Evolutionary conservation across 371 early-diverging fungal genomes (phyloP).

Genomic region (Circinella minor): DNA sequence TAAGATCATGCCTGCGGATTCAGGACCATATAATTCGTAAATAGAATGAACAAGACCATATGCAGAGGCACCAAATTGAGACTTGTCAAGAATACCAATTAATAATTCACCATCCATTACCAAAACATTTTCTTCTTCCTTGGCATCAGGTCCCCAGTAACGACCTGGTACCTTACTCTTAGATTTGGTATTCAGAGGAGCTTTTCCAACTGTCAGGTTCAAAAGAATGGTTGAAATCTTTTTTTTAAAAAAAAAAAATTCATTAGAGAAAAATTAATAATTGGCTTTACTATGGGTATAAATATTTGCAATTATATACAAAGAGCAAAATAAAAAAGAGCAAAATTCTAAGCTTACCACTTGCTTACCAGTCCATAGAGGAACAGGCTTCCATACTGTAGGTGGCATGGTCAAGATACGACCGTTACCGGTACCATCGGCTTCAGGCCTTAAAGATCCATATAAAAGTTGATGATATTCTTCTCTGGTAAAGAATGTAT

Average conservation of each 20-base stretch:
- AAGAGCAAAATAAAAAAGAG: no score
- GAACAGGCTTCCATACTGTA: slow-evolving; percentile 85
- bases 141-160: slow-evolving; percentile 82
- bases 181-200: slow-evolving; percentile 86
- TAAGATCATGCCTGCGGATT: slow-evolving; percentile 91
- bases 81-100: slow-evolving; percentile 97
- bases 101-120: slow-evolving; percentile 89
- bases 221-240: slow-evolving; percentile 81
- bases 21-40: slow-evolving; percentile 97
- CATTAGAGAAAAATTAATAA: not conserved
- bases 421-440: slow-evolving; percentile 72
- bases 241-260: no score
- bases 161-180: slow-evolving; percentile 88
- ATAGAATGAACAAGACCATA: slow-evolving; percentile 97
- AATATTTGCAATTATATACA: not conserved
- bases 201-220: slow-evolving; percentile 82
- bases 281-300: not conserved
- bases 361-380: slow-evolving; percentile 99
- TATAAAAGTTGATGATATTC: slow-evolving; percentile 96
- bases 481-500: slow-evolving; percentile 89
- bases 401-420: slow-evolving; percentile 84
- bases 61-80: slow-evolving; percentile 95
- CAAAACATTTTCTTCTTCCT: slow-evolving; percentile 85
- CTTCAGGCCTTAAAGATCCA: slow-evolving; percentile 80
- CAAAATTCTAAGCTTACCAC: slow-evolving; percentile 48